Base-by-base conservation (phyloP, 1,284 basidiomycete genomes). In the Vanrija sp. region DNA sequence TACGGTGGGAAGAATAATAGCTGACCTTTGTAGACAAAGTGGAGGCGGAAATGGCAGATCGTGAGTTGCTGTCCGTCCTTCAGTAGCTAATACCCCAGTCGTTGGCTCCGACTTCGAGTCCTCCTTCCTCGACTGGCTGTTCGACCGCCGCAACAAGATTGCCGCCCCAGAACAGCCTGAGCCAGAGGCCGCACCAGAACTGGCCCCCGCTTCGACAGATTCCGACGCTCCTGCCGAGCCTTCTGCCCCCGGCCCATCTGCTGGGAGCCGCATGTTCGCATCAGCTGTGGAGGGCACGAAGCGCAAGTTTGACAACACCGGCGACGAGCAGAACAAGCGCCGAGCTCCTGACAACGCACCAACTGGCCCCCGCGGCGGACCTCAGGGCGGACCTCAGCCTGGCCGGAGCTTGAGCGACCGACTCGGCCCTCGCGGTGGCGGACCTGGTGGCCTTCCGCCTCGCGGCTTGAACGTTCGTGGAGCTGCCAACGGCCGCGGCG, bases 111-210 rank as follows among this genome's bases (percentile, higher is more conserved):
- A 68, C 45, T 68, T 68, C 46, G 68, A 71, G 45, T 41, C 62
- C 9, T 56, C 59, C 4, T 74, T 74, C 57, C 60, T 74, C 31
- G 67, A 70, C 41, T 74, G 72, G 72, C 59, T 74, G 12, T 74
- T 72, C 52, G 49, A 6, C 36, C 47, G 39, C 8, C 47, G 54
- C 37, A 54, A 57, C 7, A n/a, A 35, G n/a, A 43, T 48, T 25
- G 25, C 54, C 14, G 41, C 58, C 9, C 53, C 58, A 10, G 8
- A 25, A 7, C 41, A 52, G 15, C 31, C 41, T 5, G 44, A 47
- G 3, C 25, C 47, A 2, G 44, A 35, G n/a, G 14, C 41, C 22
- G 6, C 48, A 6, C 27, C 62, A 14, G 47, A 43, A 1, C 44
- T 59, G 4, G 41, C 52, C 9, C 9, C 64, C 15, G 36, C 45